Conservation (phyloP, 2,329 filamentous ascomycete species). For the Albifimbria verrucaria region DNA sequence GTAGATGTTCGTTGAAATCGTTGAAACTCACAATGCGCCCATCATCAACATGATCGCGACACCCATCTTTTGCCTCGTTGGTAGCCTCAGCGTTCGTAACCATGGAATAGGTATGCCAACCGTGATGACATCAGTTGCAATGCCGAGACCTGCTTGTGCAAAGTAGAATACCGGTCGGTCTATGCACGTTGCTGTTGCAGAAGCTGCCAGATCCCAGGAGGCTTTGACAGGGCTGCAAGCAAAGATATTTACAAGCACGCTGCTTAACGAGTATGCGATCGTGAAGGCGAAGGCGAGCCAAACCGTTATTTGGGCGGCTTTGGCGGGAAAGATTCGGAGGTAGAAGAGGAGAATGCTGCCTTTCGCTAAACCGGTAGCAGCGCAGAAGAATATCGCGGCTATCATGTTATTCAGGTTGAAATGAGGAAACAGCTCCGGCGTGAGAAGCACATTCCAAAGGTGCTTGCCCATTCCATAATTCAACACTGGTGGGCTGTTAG, state of each 20-base stretch:
- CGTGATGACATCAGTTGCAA: constrained; percentile 7
- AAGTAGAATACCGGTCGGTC: constrained; percentile 10
- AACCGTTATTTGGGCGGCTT: constrained; percentile 1
- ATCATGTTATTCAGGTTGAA: constrained; percentile 8
- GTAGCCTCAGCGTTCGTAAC: constrained; percentile 8
- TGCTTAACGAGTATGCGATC: constrained; percentile 7
- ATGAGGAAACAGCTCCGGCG: constrained; percentile 7
- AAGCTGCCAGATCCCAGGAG: constrained; percentile 4
- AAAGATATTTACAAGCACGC: constrained; percentile 8
- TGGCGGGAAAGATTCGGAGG: constrained; percentile 9
- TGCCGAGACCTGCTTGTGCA: constrained; percentile 7
- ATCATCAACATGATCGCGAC: constrained; percentile 7
- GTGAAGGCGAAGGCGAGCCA: constrained; percentile 9
- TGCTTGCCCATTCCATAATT: constrained; percentile 12
- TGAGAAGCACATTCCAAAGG: constrained; percentile 9
- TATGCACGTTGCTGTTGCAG: constrained; percentile 6
- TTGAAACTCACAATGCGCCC: constrained; percentile 8
- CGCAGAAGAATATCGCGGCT: constrained; percentile 11
- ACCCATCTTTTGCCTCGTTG: constrained; percentile 10
- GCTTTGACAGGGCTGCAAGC: constrained; percentile 6
- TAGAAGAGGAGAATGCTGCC: constrained; percentile 10
- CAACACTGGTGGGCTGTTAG: constrained; percentile 3
- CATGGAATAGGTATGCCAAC: constrained; percentile 7
- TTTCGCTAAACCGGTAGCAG: constrained; percentile 7
- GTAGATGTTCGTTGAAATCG: not conserved